Evolutionary conservation across 2,329 filamentous ascomycete genomes (phyloP), one percentile per base, ranked within the genome.

Genomic region (Xylariaceae sp.): DNA sequence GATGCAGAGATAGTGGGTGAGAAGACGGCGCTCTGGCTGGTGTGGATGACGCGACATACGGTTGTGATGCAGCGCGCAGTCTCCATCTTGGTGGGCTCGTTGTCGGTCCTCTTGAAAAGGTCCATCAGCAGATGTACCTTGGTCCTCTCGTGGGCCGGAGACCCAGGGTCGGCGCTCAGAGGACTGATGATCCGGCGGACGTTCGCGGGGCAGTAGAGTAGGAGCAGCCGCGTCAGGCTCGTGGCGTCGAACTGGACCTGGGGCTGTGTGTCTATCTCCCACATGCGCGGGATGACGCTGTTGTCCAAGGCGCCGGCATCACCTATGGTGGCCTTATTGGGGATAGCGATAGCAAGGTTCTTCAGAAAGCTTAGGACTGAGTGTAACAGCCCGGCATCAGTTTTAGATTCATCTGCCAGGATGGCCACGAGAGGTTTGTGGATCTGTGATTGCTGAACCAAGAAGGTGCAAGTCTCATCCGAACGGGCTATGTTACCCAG

Each of bases 401-500:
- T 57, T 18, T 52, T 58, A 4, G 50, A 55, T 6, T 60, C 50
- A 19, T 72, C 59, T 8, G 65, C 56, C 16, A 83, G 61, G 31
- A 78, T 55, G 8, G 55, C 42, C 35, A 72, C 55, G 2, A 83
- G 63, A 0, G 72, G 68, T 8, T 55, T 51, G 49, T 73, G 68
- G 7, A 68, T 53, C 42, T 71, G 66, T 3, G 65, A 65, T 2
- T 65, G 43, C 16, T 68, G 56, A 1, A 83, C 72, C 28, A 83
- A 70, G 28, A 69, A 61, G 9, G 62, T 61, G 43, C 76, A 78
- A 3, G 69, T 61, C 32, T 67, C 68, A 50, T 84, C 79, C 2
- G 73, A 79, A 30, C 80, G 75, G 4, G 76, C 74, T 29, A 84
- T 60, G 53, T 84, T 84, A 28, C 80, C 80, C 2, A 84, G 64